Conservation (phyloP, 1,284 basidiomycete species). For the Coniferiporia weirii region DNA sequence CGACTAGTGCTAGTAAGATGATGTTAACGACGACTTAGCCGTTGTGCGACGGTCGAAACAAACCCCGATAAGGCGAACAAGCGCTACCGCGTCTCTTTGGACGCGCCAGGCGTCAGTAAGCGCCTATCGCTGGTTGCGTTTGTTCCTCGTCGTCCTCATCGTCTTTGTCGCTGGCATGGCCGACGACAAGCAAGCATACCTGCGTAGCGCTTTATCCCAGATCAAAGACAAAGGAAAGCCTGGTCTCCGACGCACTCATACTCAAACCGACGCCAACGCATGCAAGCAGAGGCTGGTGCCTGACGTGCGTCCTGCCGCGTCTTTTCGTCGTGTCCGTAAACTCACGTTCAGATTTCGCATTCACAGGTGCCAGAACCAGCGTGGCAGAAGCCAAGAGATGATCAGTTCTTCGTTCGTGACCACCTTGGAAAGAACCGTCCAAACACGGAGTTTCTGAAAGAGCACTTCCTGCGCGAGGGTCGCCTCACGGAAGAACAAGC, state of each 20-base stretch:
- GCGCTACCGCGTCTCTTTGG: background rate
- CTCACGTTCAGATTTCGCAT: background rate
- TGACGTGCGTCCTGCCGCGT: conserved; percentile 14
- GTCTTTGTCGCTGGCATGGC: background rate
- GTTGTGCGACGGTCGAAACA: background rate
- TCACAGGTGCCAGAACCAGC: conserved; percentile 67
- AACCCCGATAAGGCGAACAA: background rate
- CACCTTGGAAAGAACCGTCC: conserved; percentile 48
- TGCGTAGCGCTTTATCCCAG: conserved; percentile 12
- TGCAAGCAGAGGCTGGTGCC: conserved; percentile 17
- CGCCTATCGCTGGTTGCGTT: conserved; percentile 1
- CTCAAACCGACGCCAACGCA: conserved; percentile 5
- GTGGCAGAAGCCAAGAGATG: conserved; percentile 65
- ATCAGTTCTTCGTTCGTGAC: conserved; percentile 58
- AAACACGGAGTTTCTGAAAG: conserved; percentile 83
- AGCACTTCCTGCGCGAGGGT: conserved; percentile 93
- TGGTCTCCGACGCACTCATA: conserved; percentile 8
- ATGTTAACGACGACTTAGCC: too few relatives aligned
- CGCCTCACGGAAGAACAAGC: conserved; percentile 85
- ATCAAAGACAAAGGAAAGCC: conserved; percentile 14
- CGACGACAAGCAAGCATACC: conserved; percentile 11
- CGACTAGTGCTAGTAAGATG: too few relatives aligned
- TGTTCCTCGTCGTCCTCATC: background rate
- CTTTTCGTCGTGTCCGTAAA: background rate
- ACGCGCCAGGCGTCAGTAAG: background rate